Base-by-base conservation (phyloP, 2,329 filamentous ascomycete genomes). In the Coleophoma crateriformis region DNA sequence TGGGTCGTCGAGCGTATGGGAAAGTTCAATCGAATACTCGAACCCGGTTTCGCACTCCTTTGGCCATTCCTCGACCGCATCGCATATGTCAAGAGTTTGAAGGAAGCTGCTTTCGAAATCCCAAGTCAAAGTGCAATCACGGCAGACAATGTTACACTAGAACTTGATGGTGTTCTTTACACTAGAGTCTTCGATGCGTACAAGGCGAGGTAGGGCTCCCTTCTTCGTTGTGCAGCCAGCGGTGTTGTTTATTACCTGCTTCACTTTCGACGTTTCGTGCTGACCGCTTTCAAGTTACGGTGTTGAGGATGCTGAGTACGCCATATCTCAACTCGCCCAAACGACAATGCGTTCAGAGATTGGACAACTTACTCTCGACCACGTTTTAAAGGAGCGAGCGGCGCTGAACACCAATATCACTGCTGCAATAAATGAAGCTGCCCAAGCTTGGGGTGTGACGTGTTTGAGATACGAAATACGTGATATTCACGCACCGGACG, bases 1-100 rank as follows among this genome's bases (percentile, higher is more conserved):
- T 99, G 94, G 94, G 92, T 99, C 52, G 94, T 99, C 50, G 94
- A 99, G 80, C 91, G 94, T 65, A 99, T 99, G 94, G 94, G 94
- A 63, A 94, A 91, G 71, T 99, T 96, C 75, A 87, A 89, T 72
- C 82, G 91, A 53, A 96, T 99, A 63, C 75, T 99, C 46, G 82
- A 96, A 62, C 94, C 94, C 3, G 94, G 94, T 50, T 76, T 99
- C 54, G 91, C 94, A 19, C 79, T 99, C 55, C 73, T 99, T 59
- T 78, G 94, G 48, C 94, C 94, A 1, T 87, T 97, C 58, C 74
- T 99, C 68, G 94, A 99, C 71, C 87, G 90, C 54, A 97, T 99
- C 68, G 88, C 94, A 61, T 99, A 99, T 68, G 94, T 99, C 59
- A 96, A 95, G 78, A 95, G 88, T 58, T 75, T 99, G 70, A 99